Evolutionary conservation across 164 flowering plant species (phyloP), one percentile per base, ranked within the genome.

Genomic region (Vitis cinerea): DNA sequence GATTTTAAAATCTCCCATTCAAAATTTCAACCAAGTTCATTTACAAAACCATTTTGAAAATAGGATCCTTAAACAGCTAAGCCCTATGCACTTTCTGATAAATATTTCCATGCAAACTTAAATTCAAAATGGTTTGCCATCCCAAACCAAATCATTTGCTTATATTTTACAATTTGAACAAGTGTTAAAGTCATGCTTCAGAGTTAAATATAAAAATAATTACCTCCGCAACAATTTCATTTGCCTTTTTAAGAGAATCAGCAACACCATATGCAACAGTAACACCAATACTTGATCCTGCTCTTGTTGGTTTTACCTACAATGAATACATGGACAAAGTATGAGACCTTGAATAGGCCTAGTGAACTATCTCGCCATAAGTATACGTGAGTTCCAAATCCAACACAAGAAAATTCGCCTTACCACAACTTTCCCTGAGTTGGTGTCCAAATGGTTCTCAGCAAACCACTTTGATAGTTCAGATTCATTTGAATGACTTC

Each of bases 281-380:
- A 29, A 91, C 97, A 71, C 96, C 97, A 68, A 93, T 90, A 79
- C 97, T 93, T 70, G 98, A 93, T 64, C 97, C 95, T 51, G 93
- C 94, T 79, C 88, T 81, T 55, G 94, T 79, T 69, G 96, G 97
- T 79, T 93, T 93, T 61, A 93, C 97, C 98, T 93, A 80, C 49
- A 73, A 47, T 48, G 51, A 58, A 17, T 61, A 52, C 53, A 69
- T 0, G 17, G 10, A 67, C 44, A n/a, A 70, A 57, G 8, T 31
- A 8, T 19, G 37, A 52, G 64, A 57, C 56, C 57, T 67, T 17
- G 27, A 61, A 61, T 4, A 48, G 17, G 19, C 54, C 31, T 63
- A n/a, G 69, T 10, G 23, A 30, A 75, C 50, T 19, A 37, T 29
- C 6, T 50, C 3, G 62, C 1, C 9, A 13, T 11, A 29, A 50